Conservation (phyloP, 192 early-diverging fungal species). For the Chytriomyces hyalinus region DNA sequence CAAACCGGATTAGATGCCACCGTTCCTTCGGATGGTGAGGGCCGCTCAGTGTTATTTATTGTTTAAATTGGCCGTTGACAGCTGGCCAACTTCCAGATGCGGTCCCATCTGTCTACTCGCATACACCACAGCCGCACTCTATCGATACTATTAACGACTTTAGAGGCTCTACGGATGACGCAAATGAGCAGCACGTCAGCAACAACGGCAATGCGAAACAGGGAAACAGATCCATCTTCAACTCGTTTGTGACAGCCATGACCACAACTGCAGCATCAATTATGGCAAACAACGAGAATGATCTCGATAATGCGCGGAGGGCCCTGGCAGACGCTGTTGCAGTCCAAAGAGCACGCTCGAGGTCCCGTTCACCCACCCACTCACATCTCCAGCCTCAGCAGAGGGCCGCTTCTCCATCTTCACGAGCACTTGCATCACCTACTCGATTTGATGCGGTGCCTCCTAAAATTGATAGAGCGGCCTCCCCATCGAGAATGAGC, state of each 20-base stretch:
- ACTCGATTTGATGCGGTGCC: background rate
- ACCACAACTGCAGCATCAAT: slow-evolving; percentile 25
- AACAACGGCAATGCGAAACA: background rate
- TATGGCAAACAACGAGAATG: background rate
- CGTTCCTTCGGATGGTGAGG: too few relatives aligned
- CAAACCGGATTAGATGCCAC: too few relatives aligned
- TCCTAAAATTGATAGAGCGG: background rate
- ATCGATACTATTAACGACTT: background rate
- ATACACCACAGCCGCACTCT: background rate
- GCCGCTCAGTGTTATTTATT: too few relatives aligned
- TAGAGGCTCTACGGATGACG: background rate
- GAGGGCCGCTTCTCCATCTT: background rate
- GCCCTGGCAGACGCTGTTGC: background rate
- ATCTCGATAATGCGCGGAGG: slow-evolving; percentile 16
- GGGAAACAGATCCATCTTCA: slow-evolving; percentile 24
- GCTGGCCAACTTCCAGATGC: too few relatives aligned
- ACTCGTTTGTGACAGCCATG: slow-evolving; percentile 28
- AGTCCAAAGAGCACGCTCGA: slow-evolving; percentile 8
- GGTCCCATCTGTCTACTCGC: background rate
- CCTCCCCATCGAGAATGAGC: background rate
- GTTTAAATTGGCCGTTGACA: too few relatives aligned
- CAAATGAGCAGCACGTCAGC: background rate
- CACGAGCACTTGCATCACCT: background rate
- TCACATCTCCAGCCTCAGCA: background rate
- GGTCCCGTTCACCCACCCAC: background rate